These are phyloP conservation scores for Colletotrichum chrysophilum DNA, from an alignment of 2,329 filamentous ascomycete species.

Conservation along the genomic window DNA sequence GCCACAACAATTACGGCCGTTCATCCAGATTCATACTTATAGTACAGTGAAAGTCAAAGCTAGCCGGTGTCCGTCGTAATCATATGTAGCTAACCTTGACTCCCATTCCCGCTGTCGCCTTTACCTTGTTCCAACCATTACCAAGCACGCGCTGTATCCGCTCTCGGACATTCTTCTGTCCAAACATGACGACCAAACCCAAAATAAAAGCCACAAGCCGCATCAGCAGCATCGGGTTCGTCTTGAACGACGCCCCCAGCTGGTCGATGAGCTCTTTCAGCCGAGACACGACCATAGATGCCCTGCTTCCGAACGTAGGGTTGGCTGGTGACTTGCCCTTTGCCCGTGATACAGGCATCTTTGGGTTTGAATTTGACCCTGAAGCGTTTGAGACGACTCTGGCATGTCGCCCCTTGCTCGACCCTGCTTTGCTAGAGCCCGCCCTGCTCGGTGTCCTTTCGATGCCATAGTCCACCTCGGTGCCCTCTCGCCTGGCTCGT, in stretches of 20 bases:
- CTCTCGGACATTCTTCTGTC: conserved; percentile 76
- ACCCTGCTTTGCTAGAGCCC: conserved; percentile 39
- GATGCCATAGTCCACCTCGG: conserved; percentile 73
- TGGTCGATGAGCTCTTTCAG: conserved; percentile 57
- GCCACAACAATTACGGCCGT: conserved; percentile 1
- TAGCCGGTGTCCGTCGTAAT: conserved; percentile 25
- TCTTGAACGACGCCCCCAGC: conserved; percentile 53
- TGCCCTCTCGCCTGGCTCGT: conserved; percentile 52
- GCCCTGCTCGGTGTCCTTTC: conserved; percentile 55
- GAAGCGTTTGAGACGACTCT: conserved; percentile 39
- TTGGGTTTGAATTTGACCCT: conserved; percentile 23
- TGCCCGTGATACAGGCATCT: conserved; percentile 29
- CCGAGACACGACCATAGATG: conserved; percentile 57
- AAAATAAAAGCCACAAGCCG: conserved; percentile 79
- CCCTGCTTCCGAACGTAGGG: conserved; percentile 50
- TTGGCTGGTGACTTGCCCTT: conserved; percentile 36
- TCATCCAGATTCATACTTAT: conserved; percentile 19
- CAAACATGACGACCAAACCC: conserved; percentile 78
- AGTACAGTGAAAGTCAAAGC: conserved; percentile 24
- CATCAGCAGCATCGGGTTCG: conserved; percentile 62
- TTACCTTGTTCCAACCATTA: conserved; percentile 80
- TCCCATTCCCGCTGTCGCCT: conserved; percentile 90
- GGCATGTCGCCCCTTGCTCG: conserved; percentile 35
- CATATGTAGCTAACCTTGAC: conserved; percentile 97
- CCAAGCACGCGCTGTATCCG: conserved; percentile 72